Conservation (phyloP, 768 basidiomycete species). For the Suillus sp. region DNA sequence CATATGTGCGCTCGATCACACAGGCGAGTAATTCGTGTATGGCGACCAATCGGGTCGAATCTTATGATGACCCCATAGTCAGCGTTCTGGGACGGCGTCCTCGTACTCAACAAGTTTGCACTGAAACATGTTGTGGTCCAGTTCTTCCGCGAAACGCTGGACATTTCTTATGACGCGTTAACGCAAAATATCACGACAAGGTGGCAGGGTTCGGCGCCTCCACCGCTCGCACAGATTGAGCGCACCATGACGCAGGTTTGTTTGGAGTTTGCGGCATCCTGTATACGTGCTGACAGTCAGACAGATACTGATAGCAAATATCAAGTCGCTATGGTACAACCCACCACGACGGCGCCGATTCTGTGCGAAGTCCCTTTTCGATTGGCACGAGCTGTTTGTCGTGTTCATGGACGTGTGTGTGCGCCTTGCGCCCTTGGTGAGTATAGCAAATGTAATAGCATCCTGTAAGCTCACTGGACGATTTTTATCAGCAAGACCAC, state of each 20-base stretch:
- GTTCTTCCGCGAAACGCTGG: conserved; percentile 66
- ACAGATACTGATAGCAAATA: conserved; percentile 60
- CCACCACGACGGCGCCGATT: conserved; percentile 66
- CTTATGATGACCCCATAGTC: conserved; percentile 41
- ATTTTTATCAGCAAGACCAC: conserved; percentile 16
- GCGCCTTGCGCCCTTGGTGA: conserved; percentile 23
- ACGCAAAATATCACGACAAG: conserved; percentile 38
- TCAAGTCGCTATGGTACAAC: conserved; percentile 68
- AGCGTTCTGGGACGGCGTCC: conserved; percentile 56
- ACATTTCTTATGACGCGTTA: conserved; percentile 52
- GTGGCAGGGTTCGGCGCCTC: conserved; percentile 39
- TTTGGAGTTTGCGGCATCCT: neutral
- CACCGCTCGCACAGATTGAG: conserved; percentile 46
- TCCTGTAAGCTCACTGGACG: neutral
- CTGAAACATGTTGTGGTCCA: conserved; percentile 59
- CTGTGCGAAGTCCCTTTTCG: conserved; percentile 60
- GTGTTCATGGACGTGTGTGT: conserved; percentile 32
- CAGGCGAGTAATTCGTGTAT: conserved; percentile 47
- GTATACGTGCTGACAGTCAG: neutral
- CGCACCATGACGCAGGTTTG: conserved; percentile 40
- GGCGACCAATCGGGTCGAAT: neutral
- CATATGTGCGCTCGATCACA: conserved; percentile 64
- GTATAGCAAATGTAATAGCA: neutral
- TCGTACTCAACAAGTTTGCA: conserved; percentile 52
- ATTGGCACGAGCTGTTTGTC: conserved; percentile 70